Base-by-base conservation (phyloP, 352 stramenopile species). In the Phytophthora hybrid region DNA sequence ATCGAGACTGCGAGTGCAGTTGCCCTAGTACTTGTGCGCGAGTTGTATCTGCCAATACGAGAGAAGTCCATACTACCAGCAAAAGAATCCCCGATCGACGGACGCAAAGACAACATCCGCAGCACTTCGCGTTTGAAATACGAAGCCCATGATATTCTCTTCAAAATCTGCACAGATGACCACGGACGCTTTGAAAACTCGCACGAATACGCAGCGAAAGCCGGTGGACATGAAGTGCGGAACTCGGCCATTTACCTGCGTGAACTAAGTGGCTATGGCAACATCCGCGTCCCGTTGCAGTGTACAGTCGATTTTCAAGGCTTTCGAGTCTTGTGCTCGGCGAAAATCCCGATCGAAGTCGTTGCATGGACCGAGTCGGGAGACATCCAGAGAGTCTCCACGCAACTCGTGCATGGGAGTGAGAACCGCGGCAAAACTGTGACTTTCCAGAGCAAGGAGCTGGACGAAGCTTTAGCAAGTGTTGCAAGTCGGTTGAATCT, bases 101-200 rank as follows among this genome's bases (percentile, higher is more conserved):
- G 92, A 2, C 78, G 93, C 1, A 82, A 84, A 39, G 88, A 93
- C 49, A 76, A 88, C 4, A 80, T 96, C 14, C 88, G 90, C 4
- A 58, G 69, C 0, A 83, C 81, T 0, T 71, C 63, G 14, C 81
- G 88, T 6, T 68, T 89, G 2, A 97, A 91, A 57, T 98, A 91
- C 58, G 92, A 97, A 64, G 87, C 81, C 0, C 89, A 97, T 62
- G 92, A 94, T 44, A 97, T 98, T 19, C 71, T 91, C 4, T 98
- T 98, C 73, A 90, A 97, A 74, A 74, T 98, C 16, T 94, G 83
- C 58, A 90, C 83, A 2, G 94, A 98, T 52, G 93, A 98, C 59
- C 89, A 98, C 67, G 94, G 94, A 18, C 79, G 95, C 4, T 98
- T 92, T 62, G 94, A 98, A 60, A 83, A 91, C 8, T 97, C 84